These are phyloP conservation scores for Hibiscus tridactylites DNA, from an alignment of 345 rosid genomes.

Conservation along the genomic window DNA sequence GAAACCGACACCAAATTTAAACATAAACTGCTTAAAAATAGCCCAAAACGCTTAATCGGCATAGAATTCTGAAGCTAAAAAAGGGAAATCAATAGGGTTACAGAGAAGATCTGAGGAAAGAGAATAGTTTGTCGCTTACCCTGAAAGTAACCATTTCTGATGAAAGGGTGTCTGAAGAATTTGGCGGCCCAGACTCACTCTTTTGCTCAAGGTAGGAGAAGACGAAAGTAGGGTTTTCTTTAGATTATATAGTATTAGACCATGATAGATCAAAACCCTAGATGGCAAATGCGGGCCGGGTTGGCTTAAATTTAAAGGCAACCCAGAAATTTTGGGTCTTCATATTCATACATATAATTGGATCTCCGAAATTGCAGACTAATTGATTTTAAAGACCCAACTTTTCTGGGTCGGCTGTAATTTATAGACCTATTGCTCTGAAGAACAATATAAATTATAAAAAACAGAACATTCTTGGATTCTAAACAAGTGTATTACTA, in stretches of 20 bases:
- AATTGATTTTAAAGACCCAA: no score
- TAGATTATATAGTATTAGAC: neutral
- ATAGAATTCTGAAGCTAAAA: neutral
- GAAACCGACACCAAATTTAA: neutral
- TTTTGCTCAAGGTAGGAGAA: neutral
- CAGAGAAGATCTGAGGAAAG: neutral
- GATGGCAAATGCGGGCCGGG: neutral
- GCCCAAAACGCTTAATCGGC: neutral
- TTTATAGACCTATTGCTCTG: no score
- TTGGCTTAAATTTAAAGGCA: neutral
- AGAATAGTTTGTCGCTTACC: slow-evolving; percentile 12
- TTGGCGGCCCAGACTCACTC: neutral
- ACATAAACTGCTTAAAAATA: neutral
- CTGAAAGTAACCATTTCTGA: slow-evolving; percentile 32
- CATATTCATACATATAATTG: no score
- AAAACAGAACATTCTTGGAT: no score
- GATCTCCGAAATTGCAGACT: no score
- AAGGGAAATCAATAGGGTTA: neutral
- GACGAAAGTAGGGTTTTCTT: slow-evolving; percentile 8
- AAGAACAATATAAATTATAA: no score
- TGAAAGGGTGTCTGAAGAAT: neutral
- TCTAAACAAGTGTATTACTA: no score
- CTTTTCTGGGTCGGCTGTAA: no score
- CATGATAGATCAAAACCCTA: neutral
- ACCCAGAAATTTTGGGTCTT: neutral